Evolutionary conservation across 805 yeast genomes (phyloP).

Genomic region (Saccharomycopsis sp.): DNA sequence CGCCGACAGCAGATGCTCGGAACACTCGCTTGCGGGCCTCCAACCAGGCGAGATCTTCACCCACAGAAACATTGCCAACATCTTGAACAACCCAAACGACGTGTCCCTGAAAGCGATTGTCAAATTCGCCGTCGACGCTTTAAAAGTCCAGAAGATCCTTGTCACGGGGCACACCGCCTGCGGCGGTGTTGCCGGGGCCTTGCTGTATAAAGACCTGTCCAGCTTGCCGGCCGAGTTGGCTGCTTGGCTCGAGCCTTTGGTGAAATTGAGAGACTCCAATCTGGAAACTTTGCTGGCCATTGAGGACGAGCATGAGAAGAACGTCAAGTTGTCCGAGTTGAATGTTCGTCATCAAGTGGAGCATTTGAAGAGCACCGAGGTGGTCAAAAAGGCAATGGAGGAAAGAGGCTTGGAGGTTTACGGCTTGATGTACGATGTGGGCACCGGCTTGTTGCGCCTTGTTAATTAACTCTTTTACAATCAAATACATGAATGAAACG

Average conservation of each 20-base stretch:
- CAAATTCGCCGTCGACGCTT: slow-evolving; percentile 79
- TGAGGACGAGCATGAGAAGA: slow-evolving; percentile 42
- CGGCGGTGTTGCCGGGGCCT: slow-evolving; percentile 83
- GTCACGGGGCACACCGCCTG: slow-evolving; percentile 95
- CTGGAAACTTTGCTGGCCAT: slow-evolving; percentile 40
- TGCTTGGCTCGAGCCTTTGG: slow-evolving; percentile 62
- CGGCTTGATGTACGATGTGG: slow-evolving; percentile 81
- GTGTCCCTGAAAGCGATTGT: slow-evolving; percentile 66
- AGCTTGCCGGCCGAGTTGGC: slow-evolving; percentile 39
- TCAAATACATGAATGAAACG: not conserved
- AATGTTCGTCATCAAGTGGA: slow-evolving; percentile 68
- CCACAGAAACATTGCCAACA: slow-evolving; percentile 81
- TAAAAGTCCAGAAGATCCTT: slow-evolving; percentile 71
- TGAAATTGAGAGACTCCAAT: slow-evolving; percentile 58
- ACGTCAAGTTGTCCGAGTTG: slow-evolving; percentile 59
- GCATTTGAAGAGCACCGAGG: slow-evolving; percentile 49
- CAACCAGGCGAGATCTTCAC: slow-evolving; percentile 88
- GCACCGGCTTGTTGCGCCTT: slow-evolving; percentile 49
- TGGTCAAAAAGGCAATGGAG: slow-evolving; percentile 57
- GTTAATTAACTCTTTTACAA: slow-evolving; percentile 21
- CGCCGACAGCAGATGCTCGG: slow-evolving; percentile 85
- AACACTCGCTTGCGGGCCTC: slow-evolving; percentile 55
- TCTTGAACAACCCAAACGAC: slow-evolving; percentile 57
- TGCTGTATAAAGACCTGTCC: slow-evolving; percentile 39
- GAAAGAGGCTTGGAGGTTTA: slow-evolving; percentile 62